Evolutionary conservation across 2,329 filamentous ascomycete genomes (phyloP).

Genomic region (Calonectria multiphialidica): DNA sequence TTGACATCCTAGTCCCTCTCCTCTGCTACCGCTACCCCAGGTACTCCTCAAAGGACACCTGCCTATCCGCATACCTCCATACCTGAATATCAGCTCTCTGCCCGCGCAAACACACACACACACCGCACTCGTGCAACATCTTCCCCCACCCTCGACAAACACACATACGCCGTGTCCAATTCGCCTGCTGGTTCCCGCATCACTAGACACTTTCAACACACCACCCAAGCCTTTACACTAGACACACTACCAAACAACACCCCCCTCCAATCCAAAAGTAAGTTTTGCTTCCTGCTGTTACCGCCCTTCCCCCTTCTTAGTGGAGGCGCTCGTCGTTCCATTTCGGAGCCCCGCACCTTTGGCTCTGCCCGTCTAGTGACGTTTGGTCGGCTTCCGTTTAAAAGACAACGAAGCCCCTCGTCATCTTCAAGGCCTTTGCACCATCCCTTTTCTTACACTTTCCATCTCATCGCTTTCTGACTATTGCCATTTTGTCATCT

Average conservation of each 20-base stretch:
- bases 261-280: constrained; percentile 27
- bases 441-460: constrained; percentile 26
- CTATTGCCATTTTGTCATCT: constrained; percentile 23
- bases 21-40: not conserved
- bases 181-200: constrained; percentile 23
- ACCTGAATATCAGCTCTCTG: constrained; percentile 2
- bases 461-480: constrained; percentile 14
- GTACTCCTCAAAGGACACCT: not conserved
- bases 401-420: constrained; percentile 39
- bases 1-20: not conserved
- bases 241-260: constrained; percentile 8
- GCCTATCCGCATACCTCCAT: constrained; percentile 1
- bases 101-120: not conserved
- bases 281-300: constrained; percentile 26
- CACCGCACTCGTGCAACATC: constrained; percentile 1
- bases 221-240: constrained; percentile 25
- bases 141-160: constrained; percentile 10
- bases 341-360: constrained; percentile 23
- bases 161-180: constrained; percentile 2
- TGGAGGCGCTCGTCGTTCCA: constrained; percentile 23
- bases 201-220: constrained; percentile 25
- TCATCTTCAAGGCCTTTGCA: constrained; percentile 18
- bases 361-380: constrained; percentile 35
- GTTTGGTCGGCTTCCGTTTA: constrained; percentile 37
- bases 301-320: constrained; percentile 10